Base-by-base conservation (phyloP, 2,329 filamentous ascomycete genomes). In the Arthroderma sp. region DNA sequence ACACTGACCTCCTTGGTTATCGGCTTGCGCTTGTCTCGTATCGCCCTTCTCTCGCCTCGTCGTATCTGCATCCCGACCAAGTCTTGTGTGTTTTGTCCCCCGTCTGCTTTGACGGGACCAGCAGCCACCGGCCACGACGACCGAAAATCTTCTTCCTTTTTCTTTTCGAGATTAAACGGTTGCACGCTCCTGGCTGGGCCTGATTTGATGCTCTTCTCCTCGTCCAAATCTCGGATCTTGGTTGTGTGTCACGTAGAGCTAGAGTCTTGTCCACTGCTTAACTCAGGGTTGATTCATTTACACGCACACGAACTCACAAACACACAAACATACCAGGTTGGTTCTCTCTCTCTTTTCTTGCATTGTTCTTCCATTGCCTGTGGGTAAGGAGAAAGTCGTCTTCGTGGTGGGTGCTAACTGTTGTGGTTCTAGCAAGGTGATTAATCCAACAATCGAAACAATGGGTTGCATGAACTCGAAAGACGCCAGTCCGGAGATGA, bases 401-500 rank as follows among this genome's bases (percentile, higher is more conserved):
- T 31, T 31, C 19, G 41, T 19, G 21, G 21, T 44, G 41, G 21
- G 21, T 44, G 41, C 41, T 44, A 15, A 44, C 41, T 44, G 41
- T 11, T 44, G 8, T 3, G 21, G 19, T 23, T 19, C 39, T n/a
- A 11, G 4, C 1, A 6, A 44, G 41, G 25, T 19, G 38, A 4
- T 15, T 13, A 13, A 7, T 38, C 11, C 38, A 6, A 21, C 41
- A 1, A 9, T n/a, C 44, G 44, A 21, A 25, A 54, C 51, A 57
- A 76, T 76, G 74, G 74, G 74, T 62, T 76, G 74, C 60, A 69
- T 71, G 59, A 69, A 66, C 57, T 76, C 74, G 9, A 75, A 74
- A 59, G 66, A 67, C 55, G 62, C 67, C 47, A 71, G 72, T 39
- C 60, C 65, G 58, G 66, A 64, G 57, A 74, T 75, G 56, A 74